Evolutionary conservation across 1,139 yeast species (phyloP).

Genomic region (Sugiyamaella pinicola): DNA sequence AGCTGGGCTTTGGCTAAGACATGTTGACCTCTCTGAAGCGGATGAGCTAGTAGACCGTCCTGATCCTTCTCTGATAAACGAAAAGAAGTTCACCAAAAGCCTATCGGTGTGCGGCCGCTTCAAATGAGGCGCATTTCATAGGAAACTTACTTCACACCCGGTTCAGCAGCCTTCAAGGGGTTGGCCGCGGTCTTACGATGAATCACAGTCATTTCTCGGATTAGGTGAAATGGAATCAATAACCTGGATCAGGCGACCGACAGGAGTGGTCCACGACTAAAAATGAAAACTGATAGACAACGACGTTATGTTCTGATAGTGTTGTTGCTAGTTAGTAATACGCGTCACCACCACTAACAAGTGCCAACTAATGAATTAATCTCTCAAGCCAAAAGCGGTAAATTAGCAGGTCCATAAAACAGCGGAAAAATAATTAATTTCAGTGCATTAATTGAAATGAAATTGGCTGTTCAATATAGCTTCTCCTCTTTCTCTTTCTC

Average conservation of each 20-base stretch:
- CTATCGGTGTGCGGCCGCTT: too few relatives aligned
- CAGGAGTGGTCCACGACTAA: too few relatives aligned
- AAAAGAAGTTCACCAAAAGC: too few relatives aligned
- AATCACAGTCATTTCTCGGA: conserved; percentile 40
- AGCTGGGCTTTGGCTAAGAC: conserved; percentile 9
- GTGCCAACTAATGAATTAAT: background rate
- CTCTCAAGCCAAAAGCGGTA: too few relatives aligned
- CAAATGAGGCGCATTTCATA: background rate
- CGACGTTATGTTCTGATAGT: background rate
- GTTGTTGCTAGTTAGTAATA: background rate
- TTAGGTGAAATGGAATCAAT: background rate
- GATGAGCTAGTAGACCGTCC: too few relatives aligned
- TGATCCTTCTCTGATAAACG: too few relatives aligned
- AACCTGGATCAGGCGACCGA: background rate
- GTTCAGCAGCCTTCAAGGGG: conserved; percentile 41
- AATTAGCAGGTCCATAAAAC: too few relatives aligned
- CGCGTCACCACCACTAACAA: background rate
- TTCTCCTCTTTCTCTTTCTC: background rate
- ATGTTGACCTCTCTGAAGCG: too few relatives aligned
- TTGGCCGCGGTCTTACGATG: conserved; percentile 42
- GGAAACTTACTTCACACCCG: conserved; percentile 43
- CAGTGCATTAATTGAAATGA: too few relatives aligned
- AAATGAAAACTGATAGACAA: background rate
- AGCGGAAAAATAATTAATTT: too few relatives aligned
- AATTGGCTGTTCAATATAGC: background rate